These are phyloP conservation scores for Dichomitus squalens DNA, from an alignment of 1,284 basidiomycete species.

Conservation along the genomic window DNA sequence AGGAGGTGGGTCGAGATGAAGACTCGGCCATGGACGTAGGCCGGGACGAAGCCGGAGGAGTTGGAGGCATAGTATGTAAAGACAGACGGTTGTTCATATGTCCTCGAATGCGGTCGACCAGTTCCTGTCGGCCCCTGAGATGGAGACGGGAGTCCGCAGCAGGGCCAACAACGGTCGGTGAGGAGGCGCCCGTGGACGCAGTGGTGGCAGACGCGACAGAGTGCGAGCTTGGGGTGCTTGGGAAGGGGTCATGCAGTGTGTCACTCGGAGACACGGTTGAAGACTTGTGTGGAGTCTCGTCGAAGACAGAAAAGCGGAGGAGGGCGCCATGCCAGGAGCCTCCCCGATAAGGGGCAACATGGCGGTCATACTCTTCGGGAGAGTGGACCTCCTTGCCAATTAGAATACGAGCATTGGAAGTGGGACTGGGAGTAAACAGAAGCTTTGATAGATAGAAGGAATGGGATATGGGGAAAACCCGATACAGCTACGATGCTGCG, in stretches of 20 bases:
- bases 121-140: constrained; percentile 19
- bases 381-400: constrained; percentile 61
- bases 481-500: constrained; percentile 53
- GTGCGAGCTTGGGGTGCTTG: constrained; percentile 8
- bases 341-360: constrained; percentile 50
- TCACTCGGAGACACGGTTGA: constrained; percentile 25
- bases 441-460: constrained; percentile 65
- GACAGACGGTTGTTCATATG: constrained; percentile 22
- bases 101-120: constrained; percentile 31
- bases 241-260: constrained; percentile 2
- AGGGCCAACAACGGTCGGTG: constrained; percentile 22
- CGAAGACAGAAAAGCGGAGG: constrained; percentile 63
- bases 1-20: constrained; percentile 16
- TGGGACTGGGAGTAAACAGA: constrained; percentile 60
- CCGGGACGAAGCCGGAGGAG: constrained; percentile 20
- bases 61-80: constrained; percentile 13
- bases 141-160: constrained; percentile 13
- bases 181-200: constrained; percentile 16
- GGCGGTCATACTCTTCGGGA: constrained; percentile 56
- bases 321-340: constrained; percentile 56
- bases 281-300: constrained; percentile 47
- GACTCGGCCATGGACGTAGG: constrained; percentile 24
- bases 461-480: constrained; percentile 64
- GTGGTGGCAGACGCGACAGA: constrained; percentile 12
- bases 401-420: constrained; percentile 48